Base-by-base conservation (phyloP, 2,329 filamentous ascomycete genomes). In the Coleophoma eucalyptorum region DNA sequence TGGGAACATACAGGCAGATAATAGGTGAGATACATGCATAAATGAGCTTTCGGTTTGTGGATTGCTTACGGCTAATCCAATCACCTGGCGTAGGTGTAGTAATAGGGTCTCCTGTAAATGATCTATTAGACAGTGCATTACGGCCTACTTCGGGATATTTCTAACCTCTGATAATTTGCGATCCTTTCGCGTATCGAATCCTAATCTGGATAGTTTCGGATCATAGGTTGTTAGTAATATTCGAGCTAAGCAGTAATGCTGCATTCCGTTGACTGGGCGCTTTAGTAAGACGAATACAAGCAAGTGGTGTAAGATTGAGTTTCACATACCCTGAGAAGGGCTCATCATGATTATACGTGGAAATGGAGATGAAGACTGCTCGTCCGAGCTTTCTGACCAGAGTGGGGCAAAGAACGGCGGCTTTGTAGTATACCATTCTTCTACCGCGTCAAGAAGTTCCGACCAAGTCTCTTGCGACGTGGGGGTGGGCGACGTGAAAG, bases 1-100 rank as follows among this genome's bases (percentile, higher is more conserved):
- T 11, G 41, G 15, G 10, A 43, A 7, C 41, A 43, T 26, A 43
- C 41, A 43, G 15, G 41, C 18, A 20, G 41, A 43, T 43, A 43
- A 20, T 11, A 43, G 18, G n/a, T 43, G 41, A 12, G 41, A 43
- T 20, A 43, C 41, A 43, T 43, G 41, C 41, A 43, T 43, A 43
- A 43, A 43, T 8, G 41, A 43, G 18, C 41, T 43, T 43, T 43
- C 41, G 15, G 13, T 20, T 8, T 43, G 41, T 43, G 41, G 19
- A 8, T 43, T 43, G n/a, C 41, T 43, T 43, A 26, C 21, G 12
- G 41, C 41, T 26, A 43, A 26, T 15, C 41, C 41, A 43, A 43
- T 43, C 10, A 43, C 41, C 41, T 19, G 18, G 15, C 41, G 41
- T 8, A 43, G 41, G 20, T 20, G 21, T 20, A 19, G 41, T 43